These are phyloP conservation scores for Antrodiella citrinella DNA, from an alignment of 768 basidiomycete genomes.

Conservation along the genomic window DNA sequence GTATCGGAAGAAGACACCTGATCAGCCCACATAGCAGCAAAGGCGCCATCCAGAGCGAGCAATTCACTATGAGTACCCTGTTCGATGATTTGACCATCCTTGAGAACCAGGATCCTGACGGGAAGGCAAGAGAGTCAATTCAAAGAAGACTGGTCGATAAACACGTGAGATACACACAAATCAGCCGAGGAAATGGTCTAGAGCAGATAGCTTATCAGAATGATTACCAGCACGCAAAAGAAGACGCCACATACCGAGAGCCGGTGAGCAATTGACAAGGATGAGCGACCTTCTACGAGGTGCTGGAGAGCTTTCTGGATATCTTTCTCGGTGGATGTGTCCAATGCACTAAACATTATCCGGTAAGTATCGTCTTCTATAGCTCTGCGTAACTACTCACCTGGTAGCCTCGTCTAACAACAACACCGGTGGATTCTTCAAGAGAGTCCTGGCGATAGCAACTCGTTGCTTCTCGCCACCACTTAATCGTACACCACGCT, in stretches of 20 bases:
- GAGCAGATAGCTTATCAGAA: slow-evolving; percentile 8
- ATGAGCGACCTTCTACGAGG: slow-evolving; percentile 64
- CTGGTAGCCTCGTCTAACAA: slow-evolving; percentile 75
- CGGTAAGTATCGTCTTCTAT: too few species aligned
- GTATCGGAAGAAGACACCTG: slow-evolving; percentile 64
- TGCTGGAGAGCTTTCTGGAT: slow-evolving; percentile 85
- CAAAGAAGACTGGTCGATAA: neutral
- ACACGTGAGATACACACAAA: slow-evolving; percentile 25
- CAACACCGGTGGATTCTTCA: slow-evolving; percentile 80
- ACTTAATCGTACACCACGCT: slow-evolving; percentile 75
- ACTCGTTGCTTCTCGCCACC: slow-evolving; percentile 91
- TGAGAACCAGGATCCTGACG: slow-evolving; percentile 78
- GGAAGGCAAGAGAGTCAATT: slow-evolving; percentile 1
- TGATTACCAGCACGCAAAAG: slow-evolving; percentile 4
- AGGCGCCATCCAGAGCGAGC: slow-evolving; percentile 59
- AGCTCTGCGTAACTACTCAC: slow-evolving; percentile 26
- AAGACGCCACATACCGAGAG: slow-evolving; percentile 49
- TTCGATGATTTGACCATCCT: slow-evolving; percentile 84
- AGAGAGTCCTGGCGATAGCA: slow-evolving; percentile 76
- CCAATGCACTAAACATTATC: slow-evolving; percentile 78
- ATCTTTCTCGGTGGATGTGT: slow-evolving; percentile 85
- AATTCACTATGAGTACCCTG: slow-evolving; percentile 75
- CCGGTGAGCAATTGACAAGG: slow-evolving; percentile 74
- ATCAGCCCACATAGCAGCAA: slow-evolving; percentile 86
- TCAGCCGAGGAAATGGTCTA: slow-evolving; percentile 51